Evolutionary conservation across 2,329 filamentous ascomycete species (phyloP).

Genomic region (Teratosphaeria epicoccoides): DNA sequence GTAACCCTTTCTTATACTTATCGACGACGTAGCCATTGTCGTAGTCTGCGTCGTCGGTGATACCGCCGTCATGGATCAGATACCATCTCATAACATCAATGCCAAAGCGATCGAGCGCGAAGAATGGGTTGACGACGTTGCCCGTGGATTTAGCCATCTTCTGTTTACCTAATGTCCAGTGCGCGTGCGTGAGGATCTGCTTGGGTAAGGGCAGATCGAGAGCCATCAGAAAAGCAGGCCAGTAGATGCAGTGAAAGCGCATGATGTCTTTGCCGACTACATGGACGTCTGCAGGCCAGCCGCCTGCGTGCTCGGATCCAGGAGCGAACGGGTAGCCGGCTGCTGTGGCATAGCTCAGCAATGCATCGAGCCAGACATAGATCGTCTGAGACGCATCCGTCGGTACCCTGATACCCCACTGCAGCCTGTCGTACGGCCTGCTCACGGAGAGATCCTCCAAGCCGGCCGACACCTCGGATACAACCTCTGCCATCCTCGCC

Average conservation of each 20-base stretch:
- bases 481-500: slow-evolving; percentile 65
- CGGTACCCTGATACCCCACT: slow-evolving; percentile 84
- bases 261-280: slow-evolving; percentile 95
- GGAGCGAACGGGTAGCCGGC: slow-evolving; percentile 76
- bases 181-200: slow-evolving; percentile 75
- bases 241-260: slow-evolving; percentile 94
- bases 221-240: slow-evolving; percentile 92
- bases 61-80: slow-evolving; percentile 67
- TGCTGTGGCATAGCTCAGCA: slow-evolving; percentile 86
- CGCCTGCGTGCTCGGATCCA: slow-evolving; percentile 44
- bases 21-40: slow-evolving; percentile 65
- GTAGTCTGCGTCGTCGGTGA: slow-evolving; percentile 72
- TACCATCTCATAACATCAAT: slow-evolving; percentile 84
- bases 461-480: slow-evolving; percentile 63
- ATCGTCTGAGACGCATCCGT: slow-evolving; percentile 79
- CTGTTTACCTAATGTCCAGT: slow-evolving; percentile 83
- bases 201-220: slow-evolving; percentile 68
- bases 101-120: slow-evolving; percentile 79
- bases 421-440: slow-evolving; percentile 62
- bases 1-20: slow-evolving; percentile 69
- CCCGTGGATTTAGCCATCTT: slow-evolving; percentile 98
- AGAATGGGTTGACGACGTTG: slow-evolving; percentile 90
- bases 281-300: slow-evolving; percentile 86
- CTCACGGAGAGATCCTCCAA: slow-evolving; percentile 85
- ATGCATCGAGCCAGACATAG: slow-evolving; percentile 95